Evolutionary conservation across 805 yeast species (phyloP).

Genomic region (Debaryomyces castellii): DNA sequence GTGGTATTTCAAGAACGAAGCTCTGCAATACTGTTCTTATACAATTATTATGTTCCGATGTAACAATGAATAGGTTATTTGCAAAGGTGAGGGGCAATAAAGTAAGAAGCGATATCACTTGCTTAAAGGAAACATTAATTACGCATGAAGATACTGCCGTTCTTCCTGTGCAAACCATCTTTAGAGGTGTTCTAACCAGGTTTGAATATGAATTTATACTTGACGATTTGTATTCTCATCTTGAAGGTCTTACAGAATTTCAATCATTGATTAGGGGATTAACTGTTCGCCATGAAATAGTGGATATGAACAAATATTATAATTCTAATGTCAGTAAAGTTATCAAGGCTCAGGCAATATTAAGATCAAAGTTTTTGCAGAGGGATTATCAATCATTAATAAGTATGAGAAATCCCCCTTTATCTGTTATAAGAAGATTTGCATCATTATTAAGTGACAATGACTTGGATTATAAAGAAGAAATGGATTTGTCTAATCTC

Average conservation of each 20-base stretch:
- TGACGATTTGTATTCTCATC: slow-evolving; percentile 51
- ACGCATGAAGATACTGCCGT: slow-evolving; percentile 22
- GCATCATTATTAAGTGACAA: slow-evolving; percentile 72
- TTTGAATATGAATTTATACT: slow-evolving; percentile 52
- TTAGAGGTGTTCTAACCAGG: slow-evolving; percentile 64
- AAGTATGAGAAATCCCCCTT: slow-evolving; percentile 70
- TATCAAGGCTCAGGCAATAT: slow-evolving; percentile 68
- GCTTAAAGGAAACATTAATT: slow-evolving; percentile 14
- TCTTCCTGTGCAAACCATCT: slow-evolving; percentile 51
- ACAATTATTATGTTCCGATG: slow-evolving; percentile 40
- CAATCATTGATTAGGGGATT: slow-evolving; percentile 59
- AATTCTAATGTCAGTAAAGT: slow-evolving; percentile 54
- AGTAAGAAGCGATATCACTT: slow-evolving; percentile 27
- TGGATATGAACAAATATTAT: slow-evolving; percentile 47
- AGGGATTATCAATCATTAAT: slow-evolving; percentile 73
- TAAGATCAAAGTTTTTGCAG: slow-evolving; percentile 67
- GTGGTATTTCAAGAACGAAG: slow-evolving; percentile 42
- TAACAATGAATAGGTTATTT: slow-evolving; percentile 33
- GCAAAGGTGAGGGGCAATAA: slow-evolving; percentile 46
- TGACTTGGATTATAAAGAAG: slow-evolving; percentile 73
- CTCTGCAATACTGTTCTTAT: slow-evolving; percentile 44
- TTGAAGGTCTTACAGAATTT: slow-evolving; percentile 39
- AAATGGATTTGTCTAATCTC: slow-evolving; percentile 61
- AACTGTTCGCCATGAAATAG: slow-evolving; percentile 34
- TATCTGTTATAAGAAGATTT: slow-evolving; percentile 73